Base-by-base conservation (phyloP, 148 eudicot species). In the Oxyria digyna region DNA sequence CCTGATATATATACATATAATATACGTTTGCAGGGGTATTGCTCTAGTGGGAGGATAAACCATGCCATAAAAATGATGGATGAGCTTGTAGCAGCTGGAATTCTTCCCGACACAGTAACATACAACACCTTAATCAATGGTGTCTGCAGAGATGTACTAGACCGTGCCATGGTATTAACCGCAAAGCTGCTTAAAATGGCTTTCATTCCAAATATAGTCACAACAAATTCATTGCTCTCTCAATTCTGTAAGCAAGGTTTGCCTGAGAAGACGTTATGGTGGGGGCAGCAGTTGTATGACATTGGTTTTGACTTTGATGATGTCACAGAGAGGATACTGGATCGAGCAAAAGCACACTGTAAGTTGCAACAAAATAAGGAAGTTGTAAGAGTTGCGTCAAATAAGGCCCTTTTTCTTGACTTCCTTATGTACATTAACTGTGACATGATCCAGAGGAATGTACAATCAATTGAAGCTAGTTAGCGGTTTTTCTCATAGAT, bases 1-100 rank as follows among this genome's bases (percentile, higher is more conserved):
- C 99, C 96, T 14, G 97, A 94, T 81, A 70, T 94, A 46, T 78
- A 80, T 35, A 94, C 99, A 8, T 90, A 94, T 71, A 94, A 94
- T 80, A 90, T 87, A 54, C 79, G 85, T 26, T 81, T 94, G 71
- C 89, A 88, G 71, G 91, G 85, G 65, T 81, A 83, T 49, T 94
- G 97, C 78, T 80, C 78, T 46, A 80, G 78, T 69, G 79, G 74
- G 65, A 80, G 77, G 79, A 79, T 87, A 70, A 82, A 78, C 73
- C 85, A 74, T 73, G 99, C 97, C 12, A 71, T 90, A 40, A 66
- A 69, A 73, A 75, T 88, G 86, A 81, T 94, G 55, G 79, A 90
- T 72, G 87, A 94, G 78, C 92, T 94, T 74, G 77, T 90, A 74
- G 81, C 87, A 18, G 67, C 85, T 48, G 97, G 97, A 67, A 72